These are phyloP conservation scores for Zygoascus ofunaensis DNA, from an alignment of 805 yeast genomes.

Conservation along the genomic window DNA sequence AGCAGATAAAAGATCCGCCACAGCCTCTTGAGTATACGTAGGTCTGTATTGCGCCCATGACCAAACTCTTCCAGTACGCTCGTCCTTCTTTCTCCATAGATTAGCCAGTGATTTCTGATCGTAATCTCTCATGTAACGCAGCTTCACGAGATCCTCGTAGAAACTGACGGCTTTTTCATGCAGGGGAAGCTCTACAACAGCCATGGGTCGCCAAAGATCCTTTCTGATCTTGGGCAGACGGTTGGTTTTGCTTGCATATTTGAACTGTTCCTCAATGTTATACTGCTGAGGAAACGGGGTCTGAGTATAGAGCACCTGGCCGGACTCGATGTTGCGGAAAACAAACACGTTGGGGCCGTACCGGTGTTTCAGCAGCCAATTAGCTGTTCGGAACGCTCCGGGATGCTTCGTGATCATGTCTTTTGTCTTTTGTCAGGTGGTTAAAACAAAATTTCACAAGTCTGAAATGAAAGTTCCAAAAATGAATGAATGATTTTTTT, in stretches of 20 bases:
- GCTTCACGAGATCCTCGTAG: constrained; percentile 62
- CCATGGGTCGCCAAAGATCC: constrained; percentile 87
- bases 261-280: constrained; percentile 60
- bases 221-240: constrained; percentile 63
- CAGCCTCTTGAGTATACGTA: constrained; percentile 81
- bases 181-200: constrained; percentile 58
- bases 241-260: constrained; percentile 28
- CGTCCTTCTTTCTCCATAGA: constrained; percentile 50
- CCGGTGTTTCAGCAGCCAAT: constrained; percentile 49
- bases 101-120: constrained; percentile 49
- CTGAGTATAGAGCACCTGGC: constrained; percentile 85
- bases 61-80: constrained; percentile 1
- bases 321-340: constrained; percentile 78
- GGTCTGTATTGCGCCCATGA: constrained; percentile 61
- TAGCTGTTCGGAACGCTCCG: constrained; percentile 36
- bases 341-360: constrained; percentile 77
- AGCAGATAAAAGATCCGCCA: constrained; percentile 67
- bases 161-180: constrained; percentile 63
- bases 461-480: too few species aligned
- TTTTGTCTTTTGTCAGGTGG: too few species aligned
- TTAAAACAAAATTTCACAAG: too few species aligned
- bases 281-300: constrained; percentile 45
- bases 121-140: constrained; percentile 66
- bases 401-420: background rate
- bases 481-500: too few species aligned